These are phyloP conservation scores for Fusarium sp. DNA, from an alignment of 2,329 filamentous ascomycete genomes.

Conservation along the genomic window DNA sequence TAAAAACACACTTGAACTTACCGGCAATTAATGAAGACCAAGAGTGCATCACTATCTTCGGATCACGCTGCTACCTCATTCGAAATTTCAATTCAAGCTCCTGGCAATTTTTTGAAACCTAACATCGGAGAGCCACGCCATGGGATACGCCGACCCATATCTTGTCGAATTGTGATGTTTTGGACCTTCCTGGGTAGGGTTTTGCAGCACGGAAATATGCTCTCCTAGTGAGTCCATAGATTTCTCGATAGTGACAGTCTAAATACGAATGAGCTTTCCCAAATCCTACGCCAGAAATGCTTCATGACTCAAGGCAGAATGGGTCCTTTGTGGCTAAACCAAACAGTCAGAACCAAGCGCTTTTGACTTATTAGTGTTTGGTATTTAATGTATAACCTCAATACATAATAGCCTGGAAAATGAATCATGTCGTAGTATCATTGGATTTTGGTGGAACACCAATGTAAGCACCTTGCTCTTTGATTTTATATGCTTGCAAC, in stretches of 20 bases:
- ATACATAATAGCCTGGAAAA: not conserved
- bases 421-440: not conserved
- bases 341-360: not conserved
- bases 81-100: not conserved
- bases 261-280: not conserved
- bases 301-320: not conserved
- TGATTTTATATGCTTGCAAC: not conserved
- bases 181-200: not conserved
- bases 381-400: not conserved
- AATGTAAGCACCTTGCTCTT: not conserved
- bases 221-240: not conserved
- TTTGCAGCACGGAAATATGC: not conserved
- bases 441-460: not conserved
- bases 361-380: not conserved
- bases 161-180: not conserved
- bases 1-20: not conserved
- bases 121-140: not conserved
- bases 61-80: not conserved
- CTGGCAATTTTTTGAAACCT: not conserved
- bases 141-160: not conserved
- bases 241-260: not conserved
- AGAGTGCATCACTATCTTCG: not conserved
- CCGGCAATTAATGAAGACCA: not conserved
- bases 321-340: not conserved
- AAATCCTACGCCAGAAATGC: not conserved